Evolutionary conservation across 2,329 filamentous ascomycete genomes (phyloP).

Genomic region (Sarocladium kiliense): DNA sequence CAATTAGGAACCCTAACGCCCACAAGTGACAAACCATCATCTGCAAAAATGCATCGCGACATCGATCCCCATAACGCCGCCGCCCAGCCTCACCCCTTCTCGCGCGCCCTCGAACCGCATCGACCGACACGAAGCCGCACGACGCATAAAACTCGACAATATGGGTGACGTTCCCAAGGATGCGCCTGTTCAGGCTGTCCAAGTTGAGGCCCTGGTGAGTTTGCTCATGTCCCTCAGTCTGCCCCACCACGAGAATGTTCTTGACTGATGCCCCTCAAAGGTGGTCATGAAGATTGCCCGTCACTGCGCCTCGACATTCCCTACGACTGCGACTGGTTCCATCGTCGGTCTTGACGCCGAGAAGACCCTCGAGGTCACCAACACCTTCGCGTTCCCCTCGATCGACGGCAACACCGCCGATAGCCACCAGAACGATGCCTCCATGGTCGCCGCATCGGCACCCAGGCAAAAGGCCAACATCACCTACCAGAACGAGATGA

Average conservation of each 20-base stretch:
- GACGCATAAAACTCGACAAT: slow-evolving; percentile 24
- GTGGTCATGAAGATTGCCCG: slow-evolving; percentile 98
- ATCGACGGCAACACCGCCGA: slow-evolving; percentile 66
- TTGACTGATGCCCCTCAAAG: slow-evolving; percentile 37
- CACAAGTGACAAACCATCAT: slow-evolving; percentile 9
- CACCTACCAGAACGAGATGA: slow-evolving; percentile 92
- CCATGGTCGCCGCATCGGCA: slow-evolving; percentile 75
- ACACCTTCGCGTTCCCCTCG: slow-evolving; percentile 89
- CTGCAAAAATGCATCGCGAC: slow-evolving; percentile 8
- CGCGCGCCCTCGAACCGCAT: neutral
- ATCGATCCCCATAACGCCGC: slow-evolving; percentile 1
- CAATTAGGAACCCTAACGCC: slow-evolving; percentile 7
- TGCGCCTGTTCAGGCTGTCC: slow-evolving; percentile 75
- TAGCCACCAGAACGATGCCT: slow-evolving; percentile 69
- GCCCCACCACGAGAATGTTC: slow-evolving; percentile 24
- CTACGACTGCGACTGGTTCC: slow-evolving; percentile 81
- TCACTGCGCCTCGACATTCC: slow-evolving; percentile 84
- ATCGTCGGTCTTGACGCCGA: slow-evolving; percentile 90
- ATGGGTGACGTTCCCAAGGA: slow-evolving; percentile 62
- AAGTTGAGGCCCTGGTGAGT: slow-evolving; percentile 89
- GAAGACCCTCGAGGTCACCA: slow-evolving; percentile 81
- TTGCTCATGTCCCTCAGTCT: slow-evolving; percentile 15
- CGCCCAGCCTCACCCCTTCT: slow-evolving; percentile 2
- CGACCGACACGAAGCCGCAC: neutral
- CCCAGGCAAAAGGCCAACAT: slow-evolving; percentile 89